Percentiles rank a stretch among this genome's conserved stretches.
These are phyloP conservation scores for Calonectria pseudoreteaudii DNA, from an alignment of 2,329 filamentous ascomycete species.

Conservation along the genomic window DNA sequence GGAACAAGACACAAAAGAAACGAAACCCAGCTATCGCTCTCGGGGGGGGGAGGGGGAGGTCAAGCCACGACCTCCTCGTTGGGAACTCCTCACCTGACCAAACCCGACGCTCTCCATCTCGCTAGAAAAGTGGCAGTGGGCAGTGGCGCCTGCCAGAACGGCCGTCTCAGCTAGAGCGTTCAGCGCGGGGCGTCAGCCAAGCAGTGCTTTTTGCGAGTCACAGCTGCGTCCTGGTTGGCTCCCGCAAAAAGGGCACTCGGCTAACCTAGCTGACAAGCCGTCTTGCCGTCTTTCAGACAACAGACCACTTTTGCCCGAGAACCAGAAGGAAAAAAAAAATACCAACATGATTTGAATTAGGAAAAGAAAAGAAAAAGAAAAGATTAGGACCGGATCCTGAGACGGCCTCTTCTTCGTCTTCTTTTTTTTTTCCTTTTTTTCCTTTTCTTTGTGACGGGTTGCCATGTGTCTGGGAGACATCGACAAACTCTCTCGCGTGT, in stretches of 20 bases:
- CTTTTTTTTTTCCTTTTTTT: neutral
- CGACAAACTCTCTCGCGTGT: neutral
- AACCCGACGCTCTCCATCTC: neutral
- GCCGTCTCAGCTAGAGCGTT: constrained; percentile 4
- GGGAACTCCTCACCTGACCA: neutral
- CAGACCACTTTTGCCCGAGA: neutral
- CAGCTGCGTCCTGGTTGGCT: constrained; percentile 14
- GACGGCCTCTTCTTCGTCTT: neutral
- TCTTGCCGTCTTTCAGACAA: neutral
- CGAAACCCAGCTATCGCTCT: neutral
- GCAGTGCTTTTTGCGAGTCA: neutral
- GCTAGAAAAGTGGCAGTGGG: neutral
- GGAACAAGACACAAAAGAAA: neutral
- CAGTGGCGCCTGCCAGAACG: constrained; percentile 14
- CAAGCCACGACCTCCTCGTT: neutral
- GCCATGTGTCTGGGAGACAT: constrained; percentile 6
- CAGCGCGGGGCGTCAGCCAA: neutral
- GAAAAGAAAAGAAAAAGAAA: neutral
- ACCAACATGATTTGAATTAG: neutral
- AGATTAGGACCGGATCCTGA: neutral
- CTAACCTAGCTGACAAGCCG: neutral
- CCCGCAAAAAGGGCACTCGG: neutral
- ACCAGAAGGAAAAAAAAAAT: neutral
- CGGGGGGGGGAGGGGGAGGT: too few relatives aligned
- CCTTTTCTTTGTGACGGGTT: neutral